Percentiles rank a stretch among this genome's conserved stretches.
phyloP scores from a whole-genome alignment of 768 basidiomycete species.

The Royoungia palumana region DNA sequence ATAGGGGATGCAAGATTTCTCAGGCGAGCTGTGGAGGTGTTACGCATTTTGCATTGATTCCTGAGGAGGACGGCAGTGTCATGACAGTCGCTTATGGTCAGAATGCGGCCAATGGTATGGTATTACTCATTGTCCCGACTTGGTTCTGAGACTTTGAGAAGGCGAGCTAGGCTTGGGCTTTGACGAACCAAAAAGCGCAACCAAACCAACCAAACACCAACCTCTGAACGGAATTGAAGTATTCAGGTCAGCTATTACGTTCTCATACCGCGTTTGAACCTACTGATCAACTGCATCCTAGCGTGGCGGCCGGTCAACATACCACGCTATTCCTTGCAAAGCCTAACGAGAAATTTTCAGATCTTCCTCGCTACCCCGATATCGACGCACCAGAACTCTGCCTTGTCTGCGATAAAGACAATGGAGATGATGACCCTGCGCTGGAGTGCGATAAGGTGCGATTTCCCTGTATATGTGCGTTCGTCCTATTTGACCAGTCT shows the following conservation, averaged over 20 bases:
- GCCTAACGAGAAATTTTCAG: slow-evolving; percentile 70
- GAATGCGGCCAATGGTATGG: slow-evolving; percentile 75
- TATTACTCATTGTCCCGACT: background rate
- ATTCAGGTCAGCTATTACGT: slow-evolving; percentile 53
- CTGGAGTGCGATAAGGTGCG: slow-evolving; percentile 90
- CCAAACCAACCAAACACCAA: slow-evolving; percentile 70
- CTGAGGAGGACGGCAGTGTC: slow-evolving; percentile 67
- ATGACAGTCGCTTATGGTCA: slow-evolving; percentile 89
- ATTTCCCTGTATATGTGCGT: background rate
- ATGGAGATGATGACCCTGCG: slow-evolving; percentile 67
- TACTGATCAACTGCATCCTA: slow-evolving; percentile 28
- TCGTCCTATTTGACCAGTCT: slow-evolving; percentile 2
- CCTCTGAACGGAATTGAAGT: slow-evolving; percentile 79
- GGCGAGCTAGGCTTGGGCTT: slow-evolving; percentile 80
- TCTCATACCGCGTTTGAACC: background rate
- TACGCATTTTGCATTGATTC: slow-evolving; percentile 78
- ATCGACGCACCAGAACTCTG: slow-evolving; percentile 67
- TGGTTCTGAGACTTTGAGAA: slow-evolving; percentile 19
- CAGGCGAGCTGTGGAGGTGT: slow-evolving; percentile 78
- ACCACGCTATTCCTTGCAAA: slow-evolving; percentile 80
- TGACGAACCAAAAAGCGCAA: slow-evolving; percentile 81
- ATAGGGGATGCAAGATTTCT: slow-evolving; percentile 74
- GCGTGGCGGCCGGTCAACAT: slow-evolving; percentile 83
- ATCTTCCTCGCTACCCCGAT: slow-evolving; percentile 81
- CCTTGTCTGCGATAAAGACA: slow-evolving; percentile 65